Evolutionary conservation across 495 filamentous ascomycete species (phyloP), one percentile per base, ranked within the genome.

Genomic region (Podospora anserina): DNA sequence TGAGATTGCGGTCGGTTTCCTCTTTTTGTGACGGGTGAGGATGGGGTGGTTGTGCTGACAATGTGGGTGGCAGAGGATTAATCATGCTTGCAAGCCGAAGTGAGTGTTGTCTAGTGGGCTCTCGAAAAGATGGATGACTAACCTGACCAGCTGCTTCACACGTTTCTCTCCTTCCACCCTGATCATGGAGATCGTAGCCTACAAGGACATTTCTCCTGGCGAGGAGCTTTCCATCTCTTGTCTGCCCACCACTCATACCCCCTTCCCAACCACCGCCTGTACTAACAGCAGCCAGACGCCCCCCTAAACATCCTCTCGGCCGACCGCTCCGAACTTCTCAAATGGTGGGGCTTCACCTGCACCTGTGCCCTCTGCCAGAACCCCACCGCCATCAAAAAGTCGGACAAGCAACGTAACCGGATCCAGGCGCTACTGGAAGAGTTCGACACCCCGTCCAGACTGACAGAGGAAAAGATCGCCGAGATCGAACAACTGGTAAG

Each of bases 21-120:
- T 49, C 71, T 5, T 67, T 58, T 55, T 1, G 6, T 20, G 5
- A 16, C 28, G 60, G 9, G 7, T 18, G 39, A 32, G 1, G 5
- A 49, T 2, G 39, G 39, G 39, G 39, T 3, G 39, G 39, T 2
- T 19, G 7, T 61, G 3, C 19, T 16, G 9, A 32, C 32, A n/a
- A 4, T 53, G 32, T 15, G 15, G 27, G 26, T 53, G 44, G 39
- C 62, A 78, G 77, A 74, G 77, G 28, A 15, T 78, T 27, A 78
- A 78, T 58, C 77, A 78, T 54, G 75, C 72, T 4, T 78, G 77
- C 57, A 73, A 71, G 54, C 77, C 77, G 57, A 78, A 78, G 77
- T 78, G 68, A 27, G 73, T 61, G 11, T 5, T 4, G 6, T 13
- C 23, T 58, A 18, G 23, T 23, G 23, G 1, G 1, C 1, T 32